Evolutionary conservation across 768 basidiomycete genomes (phyloP).

Genomic region (Lactarius vividus): DNA sequence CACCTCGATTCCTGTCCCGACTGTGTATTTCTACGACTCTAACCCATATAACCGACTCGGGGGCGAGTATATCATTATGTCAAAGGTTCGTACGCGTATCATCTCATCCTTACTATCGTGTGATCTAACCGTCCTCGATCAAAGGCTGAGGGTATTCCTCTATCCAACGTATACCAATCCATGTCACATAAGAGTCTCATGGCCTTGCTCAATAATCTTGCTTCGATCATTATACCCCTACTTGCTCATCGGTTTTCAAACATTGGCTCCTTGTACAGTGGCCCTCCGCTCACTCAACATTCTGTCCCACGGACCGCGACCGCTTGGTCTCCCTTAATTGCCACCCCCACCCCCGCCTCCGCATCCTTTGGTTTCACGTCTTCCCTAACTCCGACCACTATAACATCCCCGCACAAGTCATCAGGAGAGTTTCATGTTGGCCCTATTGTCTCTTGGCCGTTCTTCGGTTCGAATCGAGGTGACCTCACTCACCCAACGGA

Average conservation of each 20-base stretch:
- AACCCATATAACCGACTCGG: constrained; percentile 84
- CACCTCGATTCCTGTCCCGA: constrained; percentile 71
- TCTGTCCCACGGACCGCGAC: constrained; percentile 17
- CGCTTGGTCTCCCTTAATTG: constrained; percentile 25
- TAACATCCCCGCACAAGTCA: constrained; percentile 19
- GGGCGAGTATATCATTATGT: constrained; percentile 85
- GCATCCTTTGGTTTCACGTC: constrained; percentile 7
- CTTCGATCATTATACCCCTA: constrained; percentile 63
- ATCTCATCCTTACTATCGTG: not conserved
- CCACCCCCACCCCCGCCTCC: constrained; percentile 33
- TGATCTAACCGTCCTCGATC: constrained; percentile 18
- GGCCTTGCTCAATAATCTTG: constrained; percentile 64
- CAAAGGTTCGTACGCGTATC: constrained; percentile 52
- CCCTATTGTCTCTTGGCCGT: constrained; percentile 87
- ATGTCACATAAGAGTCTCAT: constrained; percentile 64
- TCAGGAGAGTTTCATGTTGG: constrained; percentile 57
- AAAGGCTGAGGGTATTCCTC: constrained; percentile 72
- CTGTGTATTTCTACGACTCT: constrained; percentile 72
- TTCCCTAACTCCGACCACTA: constrained; percentile 15
- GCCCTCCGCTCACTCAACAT: constrained; percentile 33
- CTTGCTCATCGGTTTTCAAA: constrained; percentile 74
- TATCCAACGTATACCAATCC: constrained; percentile 68
- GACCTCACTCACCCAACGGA: constrained; percentile 65
- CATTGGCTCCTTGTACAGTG: constrained; percentile 73
- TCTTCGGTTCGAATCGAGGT: constrained; percentile 82